Base-by-base conservation (phyloP, 1,284 basidiomycete genomes). In the Termitomyces sp. region DNA sequence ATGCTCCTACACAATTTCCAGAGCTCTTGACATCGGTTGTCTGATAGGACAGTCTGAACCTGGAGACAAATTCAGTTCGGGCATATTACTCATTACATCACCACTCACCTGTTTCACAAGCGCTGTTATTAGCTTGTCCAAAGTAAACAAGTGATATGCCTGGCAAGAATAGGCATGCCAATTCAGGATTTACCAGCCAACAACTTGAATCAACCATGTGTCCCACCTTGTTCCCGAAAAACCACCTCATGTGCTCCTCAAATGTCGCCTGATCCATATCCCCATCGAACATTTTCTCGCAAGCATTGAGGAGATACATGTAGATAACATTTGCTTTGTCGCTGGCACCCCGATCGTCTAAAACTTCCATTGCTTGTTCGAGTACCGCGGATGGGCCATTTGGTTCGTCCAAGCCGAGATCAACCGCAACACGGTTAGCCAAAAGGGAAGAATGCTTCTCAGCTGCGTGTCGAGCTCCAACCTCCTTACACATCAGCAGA, bases 201-300 rank as follows among this genome's bases (percentile, higher is more conserved):
- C 30, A 57, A 21, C 24, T 44, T 60, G 54, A 58, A 54, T 59
- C 15, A 15, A 19, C 7, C 3, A 24, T 41, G 41, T 33, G 44
- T 59, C 85, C 73, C 63, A 94, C 94, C 78, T 94, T 90, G 61
- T 88, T 95, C 33, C 94, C 92, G 75, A 96, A 98, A 81, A 99
- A 95, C 83, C 92, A 93, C 57, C 97, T 78, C 80, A 97, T 86
- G 64, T 93, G 91, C 68, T 99, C 96, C 69, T 99, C 97, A 66
- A 94, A 98, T 17, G 86, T 85, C 30, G 80, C 75, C 65, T 89
- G 90, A 70, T 98, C 96, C 59, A 98, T 79, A 66, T 98, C 94
- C 58, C 83, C 88, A 65, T 94, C 92, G 66, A 98, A 98, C 48
- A 97, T 71, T 75, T 92, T 92, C 72, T 97, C 94, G 68, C 90